Base-by-base conservation (phyloP, 352 stramenopile genomes). In the Phytophthora chlamydospora region DNA sequence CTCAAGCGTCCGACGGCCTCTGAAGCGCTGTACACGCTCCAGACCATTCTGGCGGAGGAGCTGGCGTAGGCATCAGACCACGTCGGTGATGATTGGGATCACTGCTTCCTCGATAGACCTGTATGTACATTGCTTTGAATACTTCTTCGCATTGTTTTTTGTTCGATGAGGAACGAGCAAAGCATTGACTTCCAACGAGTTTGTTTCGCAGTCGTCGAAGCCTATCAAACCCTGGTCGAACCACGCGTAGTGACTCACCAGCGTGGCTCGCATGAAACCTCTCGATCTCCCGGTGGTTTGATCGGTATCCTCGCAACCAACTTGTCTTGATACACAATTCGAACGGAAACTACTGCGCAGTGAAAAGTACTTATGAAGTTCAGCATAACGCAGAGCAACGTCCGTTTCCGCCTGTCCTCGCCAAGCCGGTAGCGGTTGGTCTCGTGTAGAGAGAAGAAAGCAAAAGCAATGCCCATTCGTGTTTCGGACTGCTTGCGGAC, bases 11-110 rank as follows among this genome's bases (percentile, higher is more conserved):
- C 68, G 21, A 77, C 48, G 4, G 59, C 63, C 1, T 57, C 68
- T 19, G 60, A 83, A 38, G 69, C 61, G 32, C 45, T 80, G 24
- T 73, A 79, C 65, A 58, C 38, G 19, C 66, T 87, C 13, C 68
- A 81, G 2, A 68, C 35, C 8, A 62, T 74, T 49, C 55, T 76
- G 34, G 44, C 57, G 2, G 45, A 67, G 0, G 57, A 68, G 35
- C 44, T 68, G 24, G 57, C 39, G 34, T 71, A 67, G 54, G 43
- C 24, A 29, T 29, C 24, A 29, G 42, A 12, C 31, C 19, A n/a
- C 14, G 36, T 54, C 32, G 11, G 27, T 27, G 31, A 8, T 58
- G 38, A 24, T 10, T 21, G 27, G 21, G 39, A 41, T 46, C 16
- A 10, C 45, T 8, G 11, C 9, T 57, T 45, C 10, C 35, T 56